Conservation (phyloP, 2,329 filamentous ascomycete species). For the Talaromyces pinophilus region DNA sequence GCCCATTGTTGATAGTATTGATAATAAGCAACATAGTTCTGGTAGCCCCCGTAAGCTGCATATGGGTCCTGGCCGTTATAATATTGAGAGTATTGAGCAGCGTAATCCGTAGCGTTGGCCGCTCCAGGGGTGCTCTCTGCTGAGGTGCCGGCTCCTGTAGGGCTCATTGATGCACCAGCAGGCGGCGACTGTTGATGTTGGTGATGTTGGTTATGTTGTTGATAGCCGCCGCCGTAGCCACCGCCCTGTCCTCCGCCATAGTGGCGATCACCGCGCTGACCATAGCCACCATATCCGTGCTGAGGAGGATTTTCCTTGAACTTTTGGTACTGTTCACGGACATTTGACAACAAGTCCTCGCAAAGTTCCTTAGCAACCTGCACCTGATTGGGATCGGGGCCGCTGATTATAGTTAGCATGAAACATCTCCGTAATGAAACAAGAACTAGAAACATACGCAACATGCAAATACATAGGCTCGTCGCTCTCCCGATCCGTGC, state of each 20-base stretch:
- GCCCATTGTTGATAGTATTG: conserved; percentile 72
- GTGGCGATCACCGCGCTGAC: conserved; percentile 53
- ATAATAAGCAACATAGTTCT: conserved; percentile 63
- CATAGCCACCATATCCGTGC: conserved; percentile 62
- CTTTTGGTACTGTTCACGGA: conserved; percentile 84
- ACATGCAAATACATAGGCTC: conserved; percentile 97
- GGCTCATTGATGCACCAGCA: conserved; percentile 45
- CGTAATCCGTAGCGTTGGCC: conserved; percentile 63
- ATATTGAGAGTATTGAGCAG: conserved; percentile 80
- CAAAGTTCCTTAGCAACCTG: conserved; percentile 85
- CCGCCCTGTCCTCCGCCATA: conserved; percentile 37
- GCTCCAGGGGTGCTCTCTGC: conserved; percentile 31
- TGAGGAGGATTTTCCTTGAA: conserved; percentile 80
- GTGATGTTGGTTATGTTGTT: conserved; percentile 39
- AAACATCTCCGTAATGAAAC: not conserved
- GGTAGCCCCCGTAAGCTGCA: conserved; percentile 85
- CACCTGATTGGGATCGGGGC: conserved; percentile 84
- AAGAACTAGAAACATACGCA: conserved; percentile 62
- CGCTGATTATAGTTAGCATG: conserved; percentile 57
- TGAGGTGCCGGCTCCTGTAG: conserved; percentile 47
- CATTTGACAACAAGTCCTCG: conserved; percentile 81
- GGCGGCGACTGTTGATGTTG: conserved; percentile 46
- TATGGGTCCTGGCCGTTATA: conserved; percentile 75
- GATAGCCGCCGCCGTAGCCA: conserved; percentile 28
- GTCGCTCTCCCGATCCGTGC: conserved; percentile 86